Evolutionary conservation across 2,329 filamentous ascomycete genomes (phyloP).

Genomic region (Coniella vitis): DNA sequence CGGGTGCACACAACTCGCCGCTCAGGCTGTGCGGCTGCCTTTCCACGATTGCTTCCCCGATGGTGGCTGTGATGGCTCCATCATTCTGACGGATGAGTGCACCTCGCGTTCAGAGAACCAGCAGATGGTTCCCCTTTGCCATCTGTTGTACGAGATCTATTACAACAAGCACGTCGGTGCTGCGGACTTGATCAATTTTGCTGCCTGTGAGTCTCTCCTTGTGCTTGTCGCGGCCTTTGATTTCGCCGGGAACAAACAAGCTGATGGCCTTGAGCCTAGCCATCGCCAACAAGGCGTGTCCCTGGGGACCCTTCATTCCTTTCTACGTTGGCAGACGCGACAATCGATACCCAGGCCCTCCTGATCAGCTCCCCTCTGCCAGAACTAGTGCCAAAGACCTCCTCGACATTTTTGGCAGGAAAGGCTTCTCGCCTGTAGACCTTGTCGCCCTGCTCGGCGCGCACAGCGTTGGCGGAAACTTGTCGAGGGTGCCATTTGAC

Average conservation of each 20-base stretch:
- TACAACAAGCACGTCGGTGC: conserved; percentile 2
- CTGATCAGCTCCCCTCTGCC: conserved; percentile 18
- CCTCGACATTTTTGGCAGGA: conserved; percentile 19
- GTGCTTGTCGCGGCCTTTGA: too few relatives aligned
- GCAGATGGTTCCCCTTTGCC: conserved; percentile 7
- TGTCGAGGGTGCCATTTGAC: conserved; percentile 20
- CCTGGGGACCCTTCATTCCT: conserved; percentile 18
- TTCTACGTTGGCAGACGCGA: conserved; percentile 23
- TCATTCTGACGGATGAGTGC: conserved; percentile 11
- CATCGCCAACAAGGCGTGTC: conserved; percentile 21
- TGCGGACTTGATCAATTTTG: conserved; percentile 14
- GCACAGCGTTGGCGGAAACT: conserved; percentile 22
- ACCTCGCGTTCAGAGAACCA: conserved; percentile 1
- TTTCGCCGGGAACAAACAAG: not conserved
- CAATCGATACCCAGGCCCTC: conserved; percentile 18
- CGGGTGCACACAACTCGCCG: conserved; percentile 4
- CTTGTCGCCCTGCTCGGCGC: conserved; percentile 23
- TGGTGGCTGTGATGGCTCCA: conserved; percentile 14
- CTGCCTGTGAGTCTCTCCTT: conserved; percentile 5
- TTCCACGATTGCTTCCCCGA: conserved; percentile 14
- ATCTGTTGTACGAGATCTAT: not conserved
- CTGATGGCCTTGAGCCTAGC: conserved; percentile 12
- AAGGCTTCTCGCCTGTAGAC: conserved; percentile 21
- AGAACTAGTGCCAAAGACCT: conserved; percentile 16
- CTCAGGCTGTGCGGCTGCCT: conserved; percentile 12